A percentile compares a stretch with the other conserved stretches of the same genome.
Evolutionary conservation across 495 filamentous ascomycete species (phyloP).

Genomic region (Aspergillus incahuasiensis): DNA sequence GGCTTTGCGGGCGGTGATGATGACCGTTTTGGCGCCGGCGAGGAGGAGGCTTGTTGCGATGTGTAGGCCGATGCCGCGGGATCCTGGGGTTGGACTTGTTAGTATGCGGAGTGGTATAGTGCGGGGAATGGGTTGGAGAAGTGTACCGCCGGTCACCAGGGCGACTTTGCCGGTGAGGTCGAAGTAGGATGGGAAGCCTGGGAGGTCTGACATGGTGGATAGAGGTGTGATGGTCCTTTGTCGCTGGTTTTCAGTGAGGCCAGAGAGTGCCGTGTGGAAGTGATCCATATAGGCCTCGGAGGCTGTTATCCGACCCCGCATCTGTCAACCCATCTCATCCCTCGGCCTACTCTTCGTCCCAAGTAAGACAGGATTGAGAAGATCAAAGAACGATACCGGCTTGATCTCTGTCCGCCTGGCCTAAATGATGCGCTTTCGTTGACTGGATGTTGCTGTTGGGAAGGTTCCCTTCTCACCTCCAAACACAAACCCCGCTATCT

Average conservation of each 20-base stretch:
- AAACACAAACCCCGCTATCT: background rate
- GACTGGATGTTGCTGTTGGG: too few relatives aligned
- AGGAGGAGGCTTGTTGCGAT: slow-evolving; percentile 79
- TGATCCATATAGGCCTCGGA: background rate
- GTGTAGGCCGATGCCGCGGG: slow-evolving; percentile 74
- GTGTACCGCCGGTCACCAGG: slow-evolving; percentile 73
- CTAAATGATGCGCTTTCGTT: too few relatives aligned
- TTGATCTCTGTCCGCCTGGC: too few relatives aligned
- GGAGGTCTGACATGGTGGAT: slow-evolving; percentile 5
- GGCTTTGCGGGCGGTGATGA: slow-evolving; percentile 88
- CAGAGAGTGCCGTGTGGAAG: background rate
- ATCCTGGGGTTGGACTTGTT: slow-evolving; percentile 29
- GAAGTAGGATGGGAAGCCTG: slow-evolving; percentile 71
- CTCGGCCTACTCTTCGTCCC: too few relatives aligned
- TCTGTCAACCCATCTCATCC: too few relatives aligned
- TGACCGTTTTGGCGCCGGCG: slow-evolving; percentile 77
- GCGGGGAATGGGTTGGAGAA: background rate
- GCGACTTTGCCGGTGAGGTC: slow-evolving; percentile 85
- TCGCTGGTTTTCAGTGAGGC: too few relatives aligned
- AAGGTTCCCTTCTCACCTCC: too few relatives aligned
- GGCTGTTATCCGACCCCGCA: slow-evolving; percentile 4
- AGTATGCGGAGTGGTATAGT: background rate
- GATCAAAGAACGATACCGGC: too few relatives aligned
- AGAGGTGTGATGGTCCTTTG: background rate
- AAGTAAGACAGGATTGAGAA: too few relatives aligned